Conservation (phyloP, 352 stramenopile species). For the Globisporangium alternatum region DNA sequence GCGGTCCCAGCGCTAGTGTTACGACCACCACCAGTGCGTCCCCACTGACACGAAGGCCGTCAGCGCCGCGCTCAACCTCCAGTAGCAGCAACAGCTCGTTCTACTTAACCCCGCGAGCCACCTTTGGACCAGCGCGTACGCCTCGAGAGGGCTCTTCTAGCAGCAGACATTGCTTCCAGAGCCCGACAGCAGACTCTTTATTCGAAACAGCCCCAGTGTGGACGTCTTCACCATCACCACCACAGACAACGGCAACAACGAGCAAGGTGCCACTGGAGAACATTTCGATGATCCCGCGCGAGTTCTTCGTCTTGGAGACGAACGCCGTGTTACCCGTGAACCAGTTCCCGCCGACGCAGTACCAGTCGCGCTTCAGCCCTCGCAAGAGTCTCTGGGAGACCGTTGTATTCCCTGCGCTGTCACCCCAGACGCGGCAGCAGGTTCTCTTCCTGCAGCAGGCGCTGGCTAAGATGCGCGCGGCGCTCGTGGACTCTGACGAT, state of each 20-base stretch:
- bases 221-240: background rate
- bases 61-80: background rate
- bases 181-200: background rate
- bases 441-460: constrained; percentile 62
- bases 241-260: background rate
- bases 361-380: constrained; percentile 48
- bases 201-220: background rate
- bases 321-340: constrained; percentile 47
- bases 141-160: background rate
- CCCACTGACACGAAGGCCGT: background rate
- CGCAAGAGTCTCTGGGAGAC: constrained; percentile 55
- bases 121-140: background rate
- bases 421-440: constrained; percentile 63
- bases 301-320: constrained; percentile 80
- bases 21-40: background rate
- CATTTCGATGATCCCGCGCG: constrained; percentile 58
- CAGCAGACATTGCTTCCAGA: background rate
- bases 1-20: constrained; percentile 13
- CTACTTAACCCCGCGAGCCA: background rate
- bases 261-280: constrained; percentile 15
- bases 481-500: background rate
- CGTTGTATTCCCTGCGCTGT: constrained; percentile 66
- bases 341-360: constrained; percentile 55
- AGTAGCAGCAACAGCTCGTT: background rate
- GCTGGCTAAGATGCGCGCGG: constrained; percentile 49